Base-by-base conservation (phyloP, 257 asterid genomes). In the Penstemon newberryi region DNA sequence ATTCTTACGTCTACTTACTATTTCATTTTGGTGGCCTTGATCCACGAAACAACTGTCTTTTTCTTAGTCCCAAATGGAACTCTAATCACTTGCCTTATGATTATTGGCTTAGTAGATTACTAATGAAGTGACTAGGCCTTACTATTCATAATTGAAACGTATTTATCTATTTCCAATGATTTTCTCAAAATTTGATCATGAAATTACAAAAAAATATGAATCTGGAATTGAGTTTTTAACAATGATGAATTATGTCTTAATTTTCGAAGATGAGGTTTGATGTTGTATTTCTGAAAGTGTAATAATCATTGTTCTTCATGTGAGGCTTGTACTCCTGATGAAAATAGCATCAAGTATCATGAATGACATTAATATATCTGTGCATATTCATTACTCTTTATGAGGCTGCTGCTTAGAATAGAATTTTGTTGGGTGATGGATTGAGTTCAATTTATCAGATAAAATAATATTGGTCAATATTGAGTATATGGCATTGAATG, bases 401-500 rank as follows among this genome's bases (percentile, higher is more conserved):
- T 40, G 54, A 53, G 25, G 41, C 39, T 41, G 42, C 18, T 53
- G 55, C 43, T 42, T 54, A 25, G 33, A 25, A 25, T 25, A 25
- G 33, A 25, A 25, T 2, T 25, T 25, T 25, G 33, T 25, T 25
- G 33, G 33, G 2, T 25, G 33, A 25, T 25, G 33, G 33, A 25
- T 25, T 25, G 33, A 25, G 33, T 25, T 25, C 33, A 25, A 25
- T 25, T 25, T 25, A 25, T 25, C 33, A 25, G 33, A 25, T 25
- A 25, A 2, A 25, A 37, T 37, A 8, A 25, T 70, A 38, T 56
- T 51, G 41, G 36, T 66, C 58, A 44, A 56, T 4, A 58, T 9
- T 25, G 36, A 50, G 59, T 42, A 42, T 63, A 19, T 74, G 39
- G 61, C 62, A 63, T 67, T 70, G 55, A 49, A 70, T 75, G 40